Base-by-base conservation (phyloP, 2,329 filamentous ascomycete species). In the Ceratocystis ficicola region DNA sequence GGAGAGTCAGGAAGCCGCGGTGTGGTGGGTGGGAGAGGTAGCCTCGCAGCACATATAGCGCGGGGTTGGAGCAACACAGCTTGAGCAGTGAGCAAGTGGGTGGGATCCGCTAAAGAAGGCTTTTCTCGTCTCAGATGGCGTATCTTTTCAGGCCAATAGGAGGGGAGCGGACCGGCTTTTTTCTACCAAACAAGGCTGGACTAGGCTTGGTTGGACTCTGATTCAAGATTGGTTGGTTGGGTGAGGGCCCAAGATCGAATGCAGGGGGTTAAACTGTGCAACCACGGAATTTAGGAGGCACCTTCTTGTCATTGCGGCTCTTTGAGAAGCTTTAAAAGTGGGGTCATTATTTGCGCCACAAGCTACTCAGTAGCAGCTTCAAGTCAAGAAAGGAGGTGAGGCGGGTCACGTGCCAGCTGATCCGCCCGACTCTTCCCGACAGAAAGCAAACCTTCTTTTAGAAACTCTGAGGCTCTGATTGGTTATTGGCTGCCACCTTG, bases 361-460 rank as follows among this genome's bases (percentile, higher is more conserved):
- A 7, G 36, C 46, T 7, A 28, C 57, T 7, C 17, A 20, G 36
- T 10, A 55, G 8, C 15, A 8, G 17, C 44, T 30, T 12, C n/a
- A 41, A 41, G 25, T 22, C 20, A 28, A 17, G 30, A 55, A 41
- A 25, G 44, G 36, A 41, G 20, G 22, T 44, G 15, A 10, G 44
- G 32, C 22, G 55, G 7, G 50, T 63, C 48, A 63, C 60, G 60
- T 66, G 60, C 55, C 22, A 60, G 17, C 1, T 8, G 30, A 36
- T 66, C 63, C 44, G 32, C 59, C 66, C 66, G 66, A 66, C 41
- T 65, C 32, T 68, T 68, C 62, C 66, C 66, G 66, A 68, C 36
- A n/a, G 25, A 48, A 44, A 32, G 36, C 36, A 20, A 10, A 7
- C 3, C 28, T 17, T 30, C 17, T 15, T 55, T 68, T 65, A 55